Conservation (phyloP, 2,329 filamentous ascomycete genomes). For the Cadophora gregata region DNA sequence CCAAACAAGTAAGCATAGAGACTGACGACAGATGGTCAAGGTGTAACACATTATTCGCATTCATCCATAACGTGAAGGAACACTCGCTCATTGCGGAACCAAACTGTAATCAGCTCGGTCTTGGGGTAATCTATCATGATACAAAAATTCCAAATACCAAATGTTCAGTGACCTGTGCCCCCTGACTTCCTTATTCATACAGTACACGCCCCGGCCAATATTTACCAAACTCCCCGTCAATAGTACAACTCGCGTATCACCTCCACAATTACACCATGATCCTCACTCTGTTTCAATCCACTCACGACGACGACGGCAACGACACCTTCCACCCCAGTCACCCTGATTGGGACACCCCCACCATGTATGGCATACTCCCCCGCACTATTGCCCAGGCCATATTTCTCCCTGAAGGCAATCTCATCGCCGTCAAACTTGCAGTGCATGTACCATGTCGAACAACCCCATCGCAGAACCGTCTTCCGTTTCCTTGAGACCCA, state of each 20-base stretch:
- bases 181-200: neutral
- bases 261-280: conserved; percentile 78
- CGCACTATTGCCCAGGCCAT: conserved; percentile 61
- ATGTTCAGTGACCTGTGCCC: neutral
- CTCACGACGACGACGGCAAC: conserved; percentile 78
- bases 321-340: conserved; percentile 75
- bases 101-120: neutral
- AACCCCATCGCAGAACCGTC: conserved; percentile 74
- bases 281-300: conserved; percentile 77
- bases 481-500: conserved; percentile 76
- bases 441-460: conserved; percentile 73
- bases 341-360: conserved; percentile 74
- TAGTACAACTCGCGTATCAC: conserved; percentile 41
- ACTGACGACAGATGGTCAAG: neutral
- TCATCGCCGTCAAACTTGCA: conserved; percentile 72
- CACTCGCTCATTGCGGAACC: neutral
- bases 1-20: neutral
- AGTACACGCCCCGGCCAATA: neutral
- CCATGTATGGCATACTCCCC: conserved; percentile 78
- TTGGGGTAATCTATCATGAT: neutral
- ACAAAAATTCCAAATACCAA: neutral
- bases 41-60: conserved; percentile 4
- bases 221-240: conserved; percentile 18
- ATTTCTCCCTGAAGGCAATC: conserved; percentile 67
- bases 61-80: neutral